A percentile compares a stretch with the other conserved stretches of the same genome.
Conservation (phyloP, 2,329 filamentous ascomycete genomes). For the Pyrenophora graminea region DNA sequence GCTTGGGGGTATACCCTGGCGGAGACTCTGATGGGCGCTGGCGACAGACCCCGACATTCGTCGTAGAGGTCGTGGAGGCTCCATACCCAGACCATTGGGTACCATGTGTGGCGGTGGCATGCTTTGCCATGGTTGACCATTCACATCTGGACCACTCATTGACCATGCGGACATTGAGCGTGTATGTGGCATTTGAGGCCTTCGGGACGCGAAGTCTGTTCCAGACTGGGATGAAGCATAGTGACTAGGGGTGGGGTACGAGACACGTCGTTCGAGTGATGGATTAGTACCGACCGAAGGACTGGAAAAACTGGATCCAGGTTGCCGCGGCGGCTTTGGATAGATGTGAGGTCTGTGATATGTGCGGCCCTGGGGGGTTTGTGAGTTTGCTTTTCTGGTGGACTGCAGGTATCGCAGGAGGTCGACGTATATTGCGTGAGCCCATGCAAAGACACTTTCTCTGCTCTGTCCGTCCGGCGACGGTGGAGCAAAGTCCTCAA, state of each 20-base stretch:
- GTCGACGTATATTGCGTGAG: conserved; percentile 54
- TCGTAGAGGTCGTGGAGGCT: conserved; percentile 37
- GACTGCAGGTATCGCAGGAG: conserved; percentile 55
- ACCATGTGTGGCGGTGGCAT: conserved; percentile 23
- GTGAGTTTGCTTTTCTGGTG: conserved; percentile 47
- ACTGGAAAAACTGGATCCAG: conserved; percentile 55
- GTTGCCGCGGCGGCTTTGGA: conserved; percentile 64
- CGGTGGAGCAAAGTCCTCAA: conserved; percentile 47
- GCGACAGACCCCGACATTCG: conserved; percentile 43
- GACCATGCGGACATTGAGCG: conserved; percentile 41
- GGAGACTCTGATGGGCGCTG: conserved; percentile 32
- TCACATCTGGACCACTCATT: conserved; percentile 17
- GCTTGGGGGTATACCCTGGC: conserved; percentile 38
- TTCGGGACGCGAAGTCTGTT: conserved; percentile 24
- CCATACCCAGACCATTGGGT: conserved; percentile 27
- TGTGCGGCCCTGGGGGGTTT: conserved; percentile 50
- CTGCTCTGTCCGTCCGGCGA: conserved; percentile 50
- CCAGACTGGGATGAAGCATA: conserved; percentile 25
- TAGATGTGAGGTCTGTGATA: conserved; percentile 61
- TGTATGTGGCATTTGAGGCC: conserved; percentile 30
- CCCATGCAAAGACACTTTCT: conserved; percentile 54
- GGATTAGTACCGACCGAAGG: conserved; percentile 34
- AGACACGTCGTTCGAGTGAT: conserved; percentile 42
- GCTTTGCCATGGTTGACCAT: conserved; percentile 35
- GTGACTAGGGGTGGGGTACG: conserved; percentile 31